Evolutionary conservation across 345 rosid species (phyloP).

Genomic region (Erucastrum elatum): DNA sequence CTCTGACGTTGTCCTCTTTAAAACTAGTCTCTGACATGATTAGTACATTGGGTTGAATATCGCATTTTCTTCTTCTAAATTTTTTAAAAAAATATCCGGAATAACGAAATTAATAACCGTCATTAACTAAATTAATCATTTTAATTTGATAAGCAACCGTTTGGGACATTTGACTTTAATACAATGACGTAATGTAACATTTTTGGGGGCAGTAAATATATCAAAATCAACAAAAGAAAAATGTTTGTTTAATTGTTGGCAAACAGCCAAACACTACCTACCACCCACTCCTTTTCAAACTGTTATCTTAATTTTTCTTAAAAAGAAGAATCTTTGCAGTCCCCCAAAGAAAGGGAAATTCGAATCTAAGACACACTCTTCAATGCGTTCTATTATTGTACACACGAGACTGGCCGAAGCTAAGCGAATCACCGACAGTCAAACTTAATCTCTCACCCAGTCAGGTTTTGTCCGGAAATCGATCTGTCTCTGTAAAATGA

Average conservation of each 20-base stretch:
- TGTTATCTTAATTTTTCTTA: not conserved
- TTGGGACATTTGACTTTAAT: too few relatives aligned
- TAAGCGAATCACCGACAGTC: not conserved
- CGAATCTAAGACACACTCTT: not conserved
- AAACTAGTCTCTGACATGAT: too few relatives aligned
- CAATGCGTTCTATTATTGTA: not conserved
- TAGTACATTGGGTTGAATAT: too few relatives aligned
- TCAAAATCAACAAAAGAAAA: conserved; percentile 22
- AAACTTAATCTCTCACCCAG: not conserved
- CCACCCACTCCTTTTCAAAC: not conserved
- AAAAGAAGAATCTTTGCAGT: not conserved
- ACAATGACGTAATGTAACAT: too few relatives aligned
- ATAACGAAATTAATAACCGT: too few relatives aligned
- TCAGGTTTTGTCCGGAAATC: not conserved
- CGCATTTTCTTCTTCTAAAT: too few relatives aligned
- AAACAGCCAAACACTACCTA: not conserved
- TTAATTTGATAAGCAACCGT: too few relatives aligned
- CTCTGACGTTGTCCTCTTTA: too few relatives aligned
- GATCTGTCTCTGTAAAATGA: conserved; percentile 47
- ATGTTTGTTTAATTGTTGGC: not conserved
- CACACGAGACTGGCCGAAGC: not conserved
- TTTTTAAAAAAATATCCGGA: too few relatives aligned
- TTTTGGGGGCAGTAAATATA: too few relatives aligned
- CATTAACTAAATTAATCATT: too few relatives aligned
- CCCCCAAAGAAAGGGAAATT: not conserved